A percentile compares a stretch with the other conserved stretches of the same genome.
phyloP scores from a whole-genome alignment of 1,284 basidiomycete species.

The Salmacisia buchloeana region DNA sequence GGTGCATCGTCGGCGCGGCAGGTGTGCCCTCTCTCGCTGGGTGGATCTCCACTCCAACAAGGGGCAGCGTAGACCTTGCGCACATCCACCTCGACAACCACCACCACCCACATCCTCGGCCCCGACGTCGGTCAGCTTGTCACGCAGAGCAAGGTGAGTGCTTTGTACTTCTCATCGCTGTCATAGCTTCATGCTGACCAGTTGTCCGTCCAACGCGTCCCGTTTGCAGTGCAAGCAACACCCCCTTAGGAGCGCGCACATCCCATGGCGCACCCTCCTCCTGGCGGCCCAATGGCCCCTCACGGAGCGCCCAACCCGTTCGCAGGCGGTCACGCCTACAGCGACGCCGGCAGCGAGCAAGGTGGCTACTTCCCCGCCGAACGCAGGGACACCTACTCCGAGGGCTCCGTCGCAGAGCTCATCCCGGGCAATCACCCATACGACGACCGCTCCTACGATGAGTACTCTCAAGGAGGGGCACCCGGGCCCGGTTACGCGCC shows the following conservation, averaged over 20 bases:
- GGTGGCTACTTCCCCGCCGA: constrained; percentile 36
- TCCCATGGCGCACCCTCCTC: constrained; percentile 9
- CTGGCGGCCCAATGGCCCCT: neutral
- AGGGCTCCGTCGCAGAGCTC: constrained; percentile 41
- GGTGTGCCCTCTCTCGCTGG: too few species aligned
- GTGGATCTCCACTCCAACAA: too few species aligned
- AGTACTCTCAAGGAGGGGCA: constrained; percentile 22
- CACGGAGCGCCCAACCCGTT: constrained; percentile 27
- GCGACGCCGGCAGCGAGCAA: constrained; percentile 32
- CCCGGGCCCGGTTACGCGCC: constrained; percentile 19
- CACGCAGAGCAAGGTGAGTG: too few species aligned
- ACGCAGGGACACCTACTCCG: constrained; percentile 41
- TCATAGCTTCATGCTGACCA: neutral
- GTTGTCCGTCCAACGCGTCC: neutral
- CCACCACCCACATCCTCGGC: too few species aligned
- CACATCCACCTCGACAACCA: too few species aligned
- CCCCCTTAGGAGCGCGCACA: neutral
- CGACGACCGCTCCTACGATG: constrained; percentile 42
- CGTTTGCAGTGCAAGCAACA: neutral
- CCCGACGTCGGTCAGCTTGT: too few species aligned
- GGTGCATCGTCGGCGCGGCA: too few species aligned
- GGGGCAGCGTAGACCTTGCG: too few species aligned
- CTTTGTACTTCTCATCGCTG: too few species aligned
- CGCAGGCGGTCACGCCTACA: constrained; percentile 34
- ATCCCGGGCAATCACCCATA: constrained; percentile 35